These are phyloP conservation scores for Auricularia auricula-judae DNA, from an alignment of 768 basidiomycete genomes.

Conservation along the genomic window DNA sequence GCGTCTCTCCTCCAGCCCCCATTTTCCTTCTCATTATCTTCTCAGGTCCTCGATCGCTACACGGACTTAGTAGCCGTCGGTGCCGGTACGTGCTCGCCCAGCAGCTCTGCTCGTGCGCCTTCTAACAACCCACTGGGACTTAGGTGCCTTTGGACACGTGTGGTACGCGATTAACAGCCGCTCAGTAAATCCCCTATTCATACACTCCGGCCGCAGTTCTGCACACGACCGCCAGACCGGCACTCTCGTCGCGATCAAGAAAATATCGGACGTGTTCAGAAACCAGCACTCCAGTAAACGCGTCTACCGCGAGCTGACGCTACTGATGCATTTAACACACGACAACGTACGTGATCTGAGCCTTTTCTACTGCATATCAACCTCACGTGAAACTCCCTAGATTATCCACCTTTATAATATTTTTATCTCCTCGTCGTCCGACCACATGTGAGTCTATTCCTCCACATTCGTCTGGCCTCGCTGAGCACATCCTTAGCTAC, in stretches of 20 bases:
- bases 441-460: neutral
- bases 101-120: no score
- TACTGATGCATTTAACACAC: neutral
- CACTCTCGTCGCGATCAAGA: neutral
- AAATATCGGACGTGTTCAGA: neutral
- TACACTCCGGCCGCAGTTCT: neutral
- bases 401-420: slow-evolving; percentile 2
- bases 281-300: neutral
- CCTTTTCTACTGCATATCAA: no score
- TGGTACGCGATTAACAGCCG: neutral
- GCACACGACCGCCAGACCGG: neutral
- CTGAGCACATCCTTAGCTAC: neutral
- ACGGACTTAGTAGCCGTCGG: neutral
- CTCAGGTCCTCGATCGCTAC: neutral
- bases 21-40: neutral
- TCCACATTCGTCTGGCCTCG: neutral
- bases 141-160: neutral
- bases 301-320: neutral
- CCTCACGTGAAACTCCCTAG: neutral
- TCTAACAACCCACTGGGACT: no score
- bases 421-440: neutral
- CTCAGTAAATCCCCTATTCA: no score
- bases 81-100: neutral
- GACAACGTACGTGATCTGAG: neutral
- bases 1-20: neutral